Percentiles rank a stretch among this genome's conserved stretches.
Conservation (phyloP, 768 basidiomycete species). For the Flagelloscypha sp. region DNA sequence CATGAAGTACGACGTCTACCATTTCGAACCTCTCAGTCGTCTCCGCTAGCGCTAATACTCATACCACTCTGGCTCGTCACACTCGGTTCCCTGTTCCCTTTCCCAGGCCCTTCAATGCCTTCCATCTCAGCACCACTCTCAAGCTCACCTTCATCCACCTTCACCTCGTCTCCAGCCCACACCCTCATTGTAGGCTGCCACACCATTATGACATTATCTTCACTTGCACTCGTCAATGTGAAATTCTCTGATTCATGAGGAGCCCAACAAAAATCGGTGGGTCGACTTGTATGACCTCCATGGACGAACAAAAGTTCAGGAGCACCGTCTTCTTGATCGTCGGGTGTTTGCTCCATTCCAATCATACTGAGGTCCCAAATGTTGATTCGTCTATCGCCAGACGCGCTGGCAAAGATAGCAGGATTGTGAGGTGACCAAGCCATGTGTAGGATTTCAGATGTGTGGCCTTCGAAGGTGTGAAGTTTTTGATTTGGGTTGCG, state of each 20-base stretch:
- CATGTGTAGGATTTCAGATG: slow-evolving; percentile 89
- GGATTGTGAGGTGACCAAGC: slow-evolving; percentile 93
- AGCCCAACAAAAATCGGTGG: slow-evolving; percentile 96
- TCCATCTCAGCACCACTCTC: slow-evolving; percentile 78
- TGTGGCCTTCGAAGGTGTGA: slow-evolving; percentile 89
- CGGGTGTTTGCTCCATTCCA: slow-evolving; percentile 93
- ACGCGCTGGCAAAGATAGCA: slow-evolving; percentile 91
- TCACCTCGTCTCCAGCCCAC: slow-evolving; percentile 85
- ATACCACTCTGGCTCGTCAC: slow-evolving; percentile 18
- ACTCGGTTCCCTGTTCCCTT: slow-evolving; percentile 14
- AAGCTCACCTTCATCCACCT: slow-evolving; percentile 76
- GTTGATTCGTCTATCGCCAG: slow-evolving; percentile 87
- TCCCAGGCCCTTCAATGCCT: slow-evolving; percentile 53
- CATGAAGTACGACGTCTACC: no score
- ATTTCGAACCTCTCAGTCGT: slow-evolving; percentile 20
- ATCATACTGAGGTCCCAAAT: slow-evolving; percentile 92
- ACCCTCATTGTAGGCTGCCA: slow-evolving; percentile 97
- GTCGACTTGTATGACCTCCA: slow-evolving; percentile 88
- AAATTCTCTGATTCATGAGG: slow-evolving; percentile 73
- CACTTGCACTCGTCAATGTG: slow-evolving; percentile 83
- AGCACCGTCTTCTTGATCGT: slow-evolving; percentile 97
- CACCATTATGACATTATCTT: slow-evolving; percentile 94
- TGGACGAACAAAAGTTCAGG: slow-evolving; percentile 95
- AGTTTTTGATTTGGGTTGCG: slow-evolving; percentile 66
- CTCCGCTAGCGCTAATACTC: slow-evolving; percentile 27